These are phyloP conservation scores for Xylariales sp. DNA, from an alignment of 2,329 filamentous ascomycete genomes.

Conservation along the genomic window DNA sequence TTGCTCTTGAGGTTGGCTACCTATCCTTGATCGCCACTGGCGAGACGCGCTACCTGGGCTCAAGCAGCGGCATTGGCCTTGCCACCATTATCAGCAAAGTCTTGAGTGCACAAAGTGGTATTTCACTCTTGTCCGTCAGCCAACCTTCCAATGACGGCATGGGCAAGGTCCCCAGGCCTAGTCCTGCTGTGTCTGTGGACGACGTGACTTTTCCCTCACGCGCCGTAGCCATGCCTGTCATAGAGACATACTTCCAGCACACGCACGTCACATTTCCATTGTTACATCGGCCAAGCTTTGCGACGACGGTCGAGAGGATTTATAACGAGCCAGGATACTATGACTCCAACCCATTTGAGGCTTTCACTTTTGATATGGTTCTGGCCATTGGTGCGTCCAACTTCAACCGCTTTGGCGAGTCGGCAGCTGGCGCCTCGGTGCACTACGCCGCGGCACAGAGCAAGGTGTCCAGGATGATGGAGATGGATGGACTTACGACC, in stretches of 20 bases:
- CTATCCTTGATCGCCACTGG: conserved; percentile 2
- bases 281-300: background rate
- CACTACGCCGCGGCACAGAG: background rate
- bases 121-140: background rate
- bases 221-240: background rate
- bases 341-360: background rate
- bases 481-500: conserved; percentile 1
- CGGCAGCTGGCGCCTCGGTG: background rate
- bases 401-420: conserved; percentile 4
- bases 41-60: conserved; percentile 1
- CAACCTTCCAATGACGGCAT: background rate
- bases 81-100: conserved; percentile 3
- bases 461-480: background rate
- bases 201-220: background rate
- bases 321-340: background rate
- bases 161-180: background rate
- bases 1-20: conserved; percentile 1
- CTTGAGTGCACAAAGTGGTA: background rate
- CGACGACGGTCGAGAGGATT: background rate
- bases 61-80: conserved; percentile 1
- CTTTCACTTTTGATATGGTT: conserved; percentile 2
- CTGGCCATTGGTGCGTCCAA: conserved; percentile 2
- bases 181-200: background rate
- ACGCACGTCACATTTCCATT: conserved; percentile 1
- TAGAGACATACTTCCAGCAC: conserved; percentile 1